Base-by-base conservation (phyloP, 345 rosid species). In the Eucalyptus sp. region DNA sequence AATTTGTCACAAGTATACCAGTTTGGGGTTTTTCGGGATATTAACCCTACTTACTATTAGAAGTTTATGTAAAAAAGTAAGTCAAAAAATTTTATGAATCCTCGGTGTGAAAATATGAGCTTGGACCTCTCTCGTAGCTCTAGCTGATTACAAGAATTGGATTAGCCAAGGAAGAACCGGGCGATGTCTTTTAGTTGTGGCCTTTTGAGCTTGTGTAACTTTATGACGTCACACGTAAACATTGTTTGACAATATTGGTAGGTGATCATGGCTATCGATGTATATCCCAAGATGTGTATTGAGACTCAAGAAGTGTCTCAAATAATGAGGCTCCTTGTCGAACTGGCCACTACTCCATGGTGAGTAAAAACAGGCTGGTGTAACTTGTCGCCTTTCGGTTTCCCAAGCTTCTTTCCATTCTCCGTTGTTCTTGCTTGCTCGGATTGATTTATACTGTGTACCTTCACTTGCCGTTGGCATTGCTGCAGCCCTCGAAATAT, bases 31-130 rank as follows among this genome's bases (percentile, higher is more conserved):
- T n/a, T n/a, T n/a, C n/a, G n/a, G n/a, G n/a, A n/a, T n/a, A n/a
- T n/a, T n/a, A n/a, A n/a, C n/a, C n/a, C n/a, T 37, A n/a, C 37
- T 66, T n/a, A 4, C 5, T 8, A n/a, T 2, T 14, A 16, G 79
- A 41, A 31, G 16, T 66, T 66, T 15, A 15, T 1, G 41, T 14
- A n/a, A n/a, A 66, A 31, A 66, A 7, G 76, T 4, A 64, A 6
- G 76, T 64, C 10, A n/a, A 64, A 14, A 0, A 0, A 0, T 64
- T 13, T 13, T 7, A n/a, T n/a, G 76, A 64, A n/a, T 66, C 79
- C 79, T 66, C 17, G 22, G 79, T 7, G 79, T 66, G 41, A n/a
- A 66, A n/a, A 7, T n/a, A 66, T n/a, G 20, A 66, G 37, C 20
- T 66, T 15, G 9, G 22, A 66, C 20, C 79, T 31, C 12, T n/a